These are phyloP conservation scores for Ustilago tritici DNA, from an alignment of 1,284 basidiomycete genomes.

Conservation along the genomic window DNA sequence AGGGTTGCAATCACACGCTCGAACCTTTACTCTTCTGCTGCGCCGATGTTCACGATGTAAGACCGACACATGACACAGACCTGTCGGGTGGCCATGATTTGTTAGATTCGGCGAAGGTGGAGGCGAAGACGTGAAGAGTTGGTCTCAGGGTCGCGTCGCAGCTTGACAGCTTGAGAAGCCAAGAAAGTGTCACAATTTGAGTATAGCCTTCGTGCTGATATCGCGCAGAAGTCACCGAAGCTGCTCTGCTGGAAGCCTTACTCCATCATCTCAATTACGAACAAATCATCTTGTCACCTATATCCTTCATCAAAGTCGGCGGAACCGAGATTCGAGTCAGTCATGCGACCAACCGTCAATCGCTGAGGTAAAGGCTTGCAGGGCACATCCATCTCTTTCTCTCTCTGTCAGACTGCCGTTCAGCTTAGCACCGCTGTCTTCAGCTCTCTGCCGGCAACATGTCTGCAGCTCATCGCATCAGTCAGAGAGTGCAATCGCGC, in stretches of 20 bases:
- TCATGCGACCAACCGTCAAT: background rate
- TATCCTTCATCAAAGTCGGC: background rate
- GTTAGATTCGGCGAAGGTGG: conserved; percentile 3
- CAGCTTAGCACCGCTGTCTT: background rate
- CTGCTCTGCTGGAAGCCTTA: background rate
- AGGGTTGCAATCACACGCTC: background rate
- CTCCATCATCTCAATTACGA: background rate
- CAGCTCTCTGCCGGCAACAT: conserved; percentile 10
- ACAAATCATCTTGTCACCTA: background rate
- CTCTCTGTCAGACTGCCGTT: background rate
- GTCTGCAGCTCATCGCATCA: conserved; percentile 37
- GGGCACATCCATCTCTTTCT: background rate
- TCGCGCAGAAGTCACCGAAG: background rate
- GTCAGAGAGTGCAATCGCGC: conserved; percentile 18
- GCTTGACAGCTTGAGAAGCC: background rate
- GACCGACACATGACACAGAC: background rate
- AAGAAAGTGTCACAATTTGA: conserved; percentile 9
- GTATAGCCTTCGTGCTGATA: background rate
- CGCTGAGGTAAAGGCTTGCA: background rate
- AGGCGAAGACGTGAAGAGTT: conserved; percentile 7
- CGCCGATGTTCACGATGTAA: background rate
- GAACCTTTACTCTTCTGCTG: background rate
- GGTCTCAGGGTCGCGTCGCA: conserved; percentile 16
- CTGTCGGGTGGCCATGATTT: background rate
- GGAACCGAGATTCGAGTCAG: background rate